These are phyloP conservation scores for Colletotrichum zoysiae DNA, from an alignment of 2,329 filamentous ascomycete genomes.

Conservation along the genomic window DNA sequence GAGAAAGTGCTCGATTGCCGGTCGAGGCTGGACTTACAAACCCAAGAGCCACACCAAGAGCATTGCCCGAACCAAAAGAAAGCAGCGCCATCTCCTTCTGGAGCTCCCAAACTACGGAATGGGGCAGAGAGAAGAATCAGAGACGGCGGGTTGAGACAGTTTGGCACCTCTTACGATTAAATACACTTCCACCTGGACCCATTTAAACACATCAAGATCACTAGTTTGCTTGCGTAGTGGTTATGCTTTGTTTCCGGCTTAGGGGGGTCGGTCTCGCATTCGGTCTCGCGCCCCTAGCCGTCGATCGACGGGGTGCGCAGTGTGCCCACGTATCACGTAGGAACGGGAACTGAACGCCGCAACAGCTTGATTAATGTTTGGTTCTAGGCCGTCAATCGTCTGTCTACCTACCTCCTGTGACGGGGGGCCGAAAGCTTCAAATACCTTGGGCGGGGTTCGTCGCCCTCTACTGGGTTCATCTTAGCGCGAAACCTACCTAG, in stretches of 20 bases:
- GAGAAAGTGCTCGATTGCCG: not conserved
- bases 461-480: slow-evolving; percentile 1
- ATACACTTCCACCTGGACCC: slow-evolving; percentile 12
- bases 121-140: not conserved
- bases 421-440: not conserved
- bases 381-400: not conserved
- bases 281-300: slow-evolving; percentile 17
- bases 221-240: not conserved
- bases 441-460: slow-evolving; percentile 4
- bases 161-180: slow-evolving; percentile 9
- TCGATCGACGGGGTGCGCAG: not conserved
- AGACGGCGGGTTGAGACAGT: not conserved
- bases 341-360: not conserved
- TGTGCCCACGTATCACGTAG: not conserved
- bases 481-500: not conserved
- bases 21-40: slow-evolving; percentile 18
- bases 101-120: not conserved
- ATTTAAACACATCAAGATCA: not conserved
- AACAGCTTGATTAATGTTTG: not conserved
- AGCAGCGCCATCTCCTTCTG: slow-evolving; percentile 14
- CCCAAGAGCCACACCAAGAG: slow-evolving; percentile 11
- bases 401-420: slow-evolving; percentile 3
- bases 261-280: slow-evolving; percentile 23
- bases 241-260: not conserved
- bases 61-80: slow-evolving; percentile 24